Evolutionary conservation across 495 filamentous ascomycete species (phyloP).

Genomic region (Xylaria flabelliformis): DNA sequence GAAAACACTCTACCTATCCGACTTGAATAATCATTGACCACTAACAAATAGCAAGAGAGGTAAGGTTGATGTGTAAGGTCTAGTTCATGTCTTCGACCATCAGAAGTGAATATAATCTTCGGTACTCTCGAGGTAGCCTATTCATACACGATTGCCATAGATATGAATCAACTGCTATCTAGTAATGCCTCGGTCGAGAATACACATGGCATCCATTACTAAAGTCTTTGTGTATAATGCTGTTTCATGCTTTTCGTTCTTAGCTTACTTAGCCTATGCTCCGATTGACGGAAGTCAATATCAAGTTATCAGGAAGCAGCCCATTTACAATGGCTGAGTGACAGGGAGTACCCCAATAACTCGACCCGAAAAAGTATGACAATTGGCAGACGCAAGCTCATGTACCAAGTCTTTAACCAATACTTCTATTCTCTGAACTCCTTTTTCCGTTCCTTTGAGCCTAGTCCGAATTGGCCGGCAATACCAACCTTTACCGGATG

Average conservation of each 20-base stretch:
- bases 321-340: not conserved
- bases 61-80: not conserved
- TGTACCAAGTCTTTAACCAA: slow-evolving; percentile 3
- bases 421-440: slow-evolving; percentile 21
- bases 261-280: too few species aligned
- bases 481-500: slow-evolving; percentile 27
- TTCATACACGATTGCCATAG: not conserved
- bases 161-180: not conserved
- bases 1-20: too few species aligned
- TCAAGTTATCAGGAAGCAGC: not conserved
- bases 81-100: not conserved
- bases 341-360: not conserved
- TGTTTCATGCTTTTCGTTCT: not conserved
- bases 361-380: too few species aligned
- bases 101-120: not conserved
- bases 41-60: not conserved
- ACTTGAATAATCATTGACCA: too few species aligned
- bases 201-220: not conserved
- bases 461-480: not conserved
- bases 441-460: slow-evolving; percentile 1
- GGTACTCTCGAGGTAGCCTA: not conserved
- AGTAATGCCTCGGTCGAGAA: not conserved
- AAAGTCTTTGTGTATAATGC: not conserved
- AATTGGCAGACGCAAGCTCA: not conserved
- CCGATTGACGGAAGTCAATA: not conserved